Base-by-base conservation (phyloP, 179 eudicot species). In the Beta corolliflora region DNA sequence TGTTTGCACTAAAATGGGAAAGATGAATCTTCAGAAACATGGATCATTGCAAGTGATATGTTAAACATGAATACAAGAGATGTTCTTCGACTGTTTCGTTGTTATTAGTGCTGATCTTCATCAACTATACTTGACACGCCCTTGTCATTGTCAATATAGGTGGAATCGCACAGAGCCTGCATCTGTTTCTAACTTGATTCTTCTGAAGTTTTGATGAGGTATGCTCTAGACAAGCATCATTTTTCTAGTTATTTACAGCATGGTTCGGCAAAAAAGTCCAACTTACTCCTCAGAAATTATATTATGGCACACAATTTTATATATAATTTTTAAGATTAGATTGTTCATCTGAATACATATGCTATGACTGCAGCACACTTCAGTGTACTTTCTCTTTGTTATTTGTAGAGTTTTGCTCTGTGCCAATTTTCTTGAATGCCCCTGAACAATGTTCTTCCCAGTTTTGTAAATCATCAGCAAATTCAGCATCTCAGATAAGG, bases 81-180 rank as follows among this genome's bases (percentile, higher is more conserved):
- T 36, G 23, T 15, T 29, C 16, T 21, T 52, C 23, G 0, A 23
- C 29, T 72, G 60, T 53, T 46, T 72, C 23, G 25, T 55, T 73
- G 46, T 23, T 69, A 69, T 0, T 8, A 69, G 41, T 15, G 73
- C 52, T 69, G 16, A 44, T 66, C 36, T 5, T 73, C 14, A 0
- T 53, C 45, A 50, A 14, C 9, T 44, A 36, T 69, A 6, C 58
- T 1, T 73, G 76, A 14, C 60, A 52, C 53, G 18, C n/a, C 9
- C 64, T 77, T 59, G 29, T 85, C 66, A 25, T 77, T 75, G 78
- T 68, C 58, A 75, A 79, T 81, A 77, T 83, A 95, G 99, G 88
- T 96, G 99, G 99, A 97, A 96, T 84, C 63, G 73, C 61, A 71
- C 92, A 77, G 90, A 93, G 89, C 97, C 99, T 67, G 98, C 98